Evolutionary conservation across 257 asterid genomes (phyloP), one percentile per base, ranked within the genome.

Genomic region (Fraxinus quadrangulata): DNA sequence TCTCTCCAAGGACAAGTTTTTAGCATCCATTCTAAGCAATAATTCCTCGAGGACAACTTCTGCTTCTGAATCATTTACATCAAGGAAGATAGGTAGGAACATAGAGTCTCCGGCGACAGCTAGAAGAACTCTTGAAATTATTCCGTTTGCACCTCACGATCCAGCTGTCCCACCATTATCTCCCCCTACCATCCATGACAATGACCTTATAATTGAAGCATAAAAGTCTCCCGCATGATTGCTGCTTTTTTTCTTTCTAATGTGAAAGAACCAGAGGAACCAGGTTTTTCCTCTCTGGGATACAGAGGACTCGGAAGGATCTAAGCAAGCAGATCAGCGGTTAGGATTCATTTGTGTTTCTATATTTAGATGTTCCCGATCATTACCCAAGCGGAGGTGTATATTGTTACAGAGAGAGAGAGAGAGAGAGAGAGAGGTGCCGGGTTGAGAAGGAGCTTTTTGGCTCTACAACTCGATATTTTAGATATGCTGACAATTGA

Each of bases 341-440:
- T 39, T 54, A 80, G 85, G 83, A 74, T 67, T 77, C 31, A 19
- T 63, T 82, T 76, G 74, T 79, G 86, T 83, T 85, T 78, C 77
- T 71, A 80, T 84, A 84, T 56, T 72, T 76, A 83, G 91, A 86
- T 84, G 68, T 90, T 94, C 97, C 97, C 99, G 97, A 94, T 92
- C 97, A 89, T 87, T 92, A 94, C 94, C 97, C 99, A 94, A 94
- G 99, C 97, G 96, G 93, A 89, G 90, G 87, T 84, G 96, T 91
- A 89, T 77, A 88, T 78, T 85, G 81, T 82, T 77, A 74, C 66
- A 63, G 78, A 79, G 23, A 56, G 74, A 45, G 76, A 34, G 72
- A 11, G 69, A 75, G 7, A 40, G 4, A 6, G 42, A 36, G 40
- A 36, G 10, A 11, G 16, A 42, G 51, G 0, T 8, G 83, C 16